Evolutionary conservation across 2,329 filamentous ascomycete genomes (phyloP), one percentile per base, ranked within the genome.

Genomic region (Pseudogymnoascus sp.): DNA sequence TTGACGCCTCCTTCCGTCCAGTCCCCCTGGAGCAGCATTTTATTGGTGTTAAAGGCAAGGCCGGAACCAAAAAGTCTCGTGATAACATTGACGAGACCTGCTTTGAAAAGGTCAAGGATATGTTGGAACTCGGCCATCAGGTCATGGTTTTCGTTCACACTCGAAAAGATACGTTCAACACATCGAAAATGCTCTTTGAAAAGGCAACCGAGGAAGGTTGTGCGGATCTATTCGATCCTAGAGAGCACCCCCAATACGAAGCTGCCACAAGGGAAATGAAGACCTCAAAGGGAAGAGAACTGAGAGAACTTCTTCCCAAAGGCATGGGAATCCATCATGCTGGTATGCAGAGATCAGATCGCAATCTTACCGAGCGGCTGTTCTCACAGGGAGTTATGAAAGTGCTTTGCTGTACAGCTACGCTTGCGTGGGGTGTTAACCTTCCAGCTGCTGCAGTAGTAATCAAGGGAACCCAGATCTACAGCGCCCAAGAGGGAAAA

Each of bases 111-210:
- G 91, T 96, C 52, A 87, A 85, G 66, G 88, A 94, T 58, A 96
- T 99, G 92, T 79, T 99, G 2, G 84, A 91, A 69, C 78, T 80
- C 61, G 92, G 89, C n/a, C 94, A 99, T 68, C 94, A 99, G 72
- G 82, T 99, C 65, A 99, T 99, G 95, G 92, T 99, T 0, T 99
- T 99, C 72, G 95, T 99, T 9, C 95, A 99, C 72, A 96, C 92
- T 0, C 82, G 94, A 23, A 92, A 95, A 70, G 95, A 99, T 67
- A 99, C 95, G 0, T 84, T 95, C 65, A 82, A 88, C 63, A 95
- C 92, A 1, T 92, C 94, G 48, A 87, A 89, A 65, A 90, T 87
- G 76, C 77, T 99, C 23, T 85, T 89, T 63, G 86, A 96, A 66
- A 91, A 94, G 77, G 94, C 94, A 1, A 77, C 84, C 2, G 92